A percentile compares a stretch with the other conserved stretches of the same genome.
Conservation (phyloP, 495 filamentous ascomycete genomes). For the Xylaria acuta region DNA sequence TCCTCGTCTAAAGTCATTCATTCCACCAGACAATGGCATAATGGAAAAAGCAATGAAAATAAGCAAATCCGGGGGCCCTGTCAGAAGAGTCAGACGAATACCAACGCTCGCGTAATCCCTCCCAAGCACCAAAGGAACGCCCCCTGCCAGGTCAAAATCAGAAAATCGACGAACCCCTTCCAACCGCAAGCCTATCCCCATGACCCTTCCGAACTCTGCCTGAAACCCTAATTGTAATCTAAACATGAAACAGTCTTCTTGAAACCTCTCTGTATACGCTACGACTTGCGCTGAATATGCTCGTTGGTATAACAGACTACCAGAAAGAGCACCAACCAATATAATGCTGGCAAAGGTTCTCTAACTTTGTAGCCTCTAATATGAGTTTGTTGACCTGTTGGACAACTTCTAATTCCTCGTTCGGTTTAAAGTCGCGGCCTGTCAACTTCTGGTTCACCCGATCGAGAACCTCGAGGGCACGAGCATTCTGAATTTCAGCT, state of each 20-base stretch:
- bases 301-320: slow-evolving; percentile 46
- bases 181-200: background rate
- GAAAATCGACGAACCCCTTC: slow-evolving; percentile 2
- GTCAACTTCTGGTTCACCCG: slow-evolving; percentile 95
- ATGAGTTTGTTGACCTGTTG: slow-evolving; percentile 93
- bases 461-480: slow-evolving; percentile 88
- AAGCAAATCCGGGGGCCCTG: background rate
- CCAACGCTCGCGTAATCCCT: slow-evolving; percentile 1
- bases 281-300: background rate
- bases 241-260: slow-evolving; percentile 1
- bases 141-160: background rate
- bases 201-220: background rate
- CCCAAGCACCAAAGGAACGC: slow-evolving; percentile 10
- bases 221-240: background rate
- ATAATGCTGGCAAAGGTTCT: slow-evolving; percentile 98
- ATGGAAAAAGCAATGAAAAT: background rate
- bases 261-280: background rate
- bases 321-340: slow-evolving; percentile 98
- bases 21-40: background rate
- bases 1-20: background rate
- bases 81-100: background rate
- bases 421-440: slow-evolving; percentile 67
- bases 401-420: slow-evolving; percentile 83
- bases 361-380: slow-evolving; percentile 91
- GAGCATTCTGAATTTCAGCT: slow-evolving; percentile 86